phyloP scores from a whole-genome alignment of 768 basidiomycete species.

The Jaapia argillacea region DNA sequence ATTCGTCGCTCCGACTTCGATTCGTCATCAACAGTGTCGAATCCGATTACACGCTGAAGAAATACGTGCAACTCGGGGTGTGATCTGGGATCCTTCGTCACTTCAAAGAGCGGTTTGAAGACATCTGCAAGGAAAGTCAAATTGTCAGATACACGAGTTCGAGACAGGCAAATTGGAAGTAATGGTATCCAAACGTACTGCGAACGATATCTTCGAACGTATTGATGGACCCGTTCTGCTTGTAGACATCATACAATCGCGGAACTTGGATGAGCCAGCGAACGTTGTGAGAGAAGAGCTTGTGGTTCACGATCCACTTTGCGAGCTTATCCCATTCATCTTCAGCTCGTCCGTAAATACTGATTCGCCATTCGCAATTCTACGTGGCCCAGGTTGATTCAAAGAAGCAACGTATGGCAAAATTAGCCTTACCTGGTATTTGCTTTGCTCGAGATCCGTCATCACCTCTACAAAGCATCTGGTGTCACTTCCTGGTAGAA shows the following conservation, averaged over 20 bases:
- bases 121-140: slow-evolving; percentile 46
- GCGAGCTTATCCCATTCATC: slow-evolving; percentile 98
- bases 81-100: slow-evolving; percentile 79
- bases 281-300: slow-evolving; percentile 92
- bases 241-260: slow-evolving; percentile 92
- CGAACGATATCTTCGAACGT: slow-evolving; percentile 88
- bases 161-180: not conserved
- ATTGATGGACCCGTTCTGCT: slow-evolving; percentile 69
- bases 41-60: slow-evolving; percentile 90
- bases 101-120: slow-evolving; percentile 90
- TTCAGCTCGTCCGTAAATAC: slow-evolving; percentile 77
- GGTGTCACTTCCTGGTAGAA: too few relatives aligned
- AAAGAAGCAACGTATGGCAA: not conserved
- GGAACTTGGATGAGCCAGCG: slow-evolving; percentile 97
- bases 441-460: slow-evolving; percentile 95
- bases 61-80: slow-evolving; percentile 96
- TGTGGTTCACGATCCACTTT: slow-evolving; percentile 91
- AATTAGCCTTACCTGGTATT: slow-evolving; percentile 72
- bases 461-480: slow-evolving; percentile 72
- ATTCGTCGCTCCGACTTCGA: slow-evolving; percentile 87
- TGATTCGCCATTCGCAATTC: slow-evolving; percentile 97
- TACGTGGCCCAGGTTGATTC: slow-evolving; percentile 16
- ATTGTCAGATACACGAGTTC: not conserved
- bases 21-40: slow-evolving; percentile 99
- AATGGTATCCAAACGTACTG: slow-evolving; percentile 44